Evolutionary conservation across 2,329 filamentous ascomycete species (phyloP).

Genomic region (Sclerotinia trifoliorum): DNA sequence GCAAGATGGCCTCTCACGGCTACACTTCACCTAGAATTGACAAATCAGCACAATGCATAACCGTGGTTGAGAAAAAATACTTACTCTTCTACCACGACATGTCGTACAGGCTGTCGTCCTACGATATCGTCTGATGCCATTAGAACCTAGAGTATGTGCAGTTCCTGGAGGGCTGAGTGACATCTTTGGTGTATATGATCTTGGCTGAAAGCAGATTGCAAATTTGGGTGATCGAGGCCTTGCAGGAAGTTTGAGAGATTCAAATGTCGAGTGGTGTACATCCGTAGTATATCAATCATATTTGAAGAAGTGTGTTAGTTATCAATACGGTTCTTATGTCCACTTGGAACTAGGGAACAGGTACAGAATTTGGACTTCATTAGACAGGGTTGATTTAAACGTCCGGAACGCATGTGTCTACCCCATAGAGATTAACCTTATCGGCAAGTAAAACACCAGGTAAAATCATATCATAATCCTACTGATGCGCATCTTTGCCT

Average conservation of each 20-base stretch:
- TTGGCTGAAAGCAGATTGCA: background rate
- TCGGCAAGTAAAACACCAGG: background rate
- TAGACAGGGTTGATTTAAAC: background rate
- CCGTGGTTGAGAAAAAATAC: background rate
- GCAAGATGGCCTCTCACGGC: slow-evolving; percentile 12
- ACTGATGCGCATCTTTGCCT: background rate
- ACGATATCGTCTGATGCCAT: slow-evolving; percentile 15
- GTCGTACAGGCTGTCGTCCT: slow-evolving; percentile 14
- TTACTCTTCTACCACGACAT: slow-evolving; percentile 16
- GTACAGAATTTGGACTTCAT: background rate
- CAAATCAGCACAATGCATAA: background rate
- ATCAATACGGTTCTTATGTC: background rate
- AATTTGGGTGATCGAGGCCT: background rate
- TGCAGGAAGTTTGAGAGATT: background rate
- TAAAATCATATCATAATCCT: slow-evolving; percentile 7
- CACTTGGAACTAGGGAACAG: background rate
- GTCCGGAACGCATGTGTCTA: background rate
- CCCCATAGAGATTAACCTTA: background rate
- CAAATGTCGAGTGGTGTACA: background rate
- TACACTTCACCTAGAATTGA: slow-evolving; percentile 12
- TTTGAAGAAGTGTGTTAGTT: background rate
- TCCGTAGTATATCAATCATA: background rate
- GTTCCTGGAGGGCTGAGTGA: background rate
- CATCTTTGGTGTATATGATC: background rate
- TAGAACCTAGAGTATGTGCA: background rate